These are phyloP conservation scores for Xylariaceae sp. DNA, from an alignment of 2,329 filamentous ascomycete genomes.

Conservation along the genomic window DNA sequence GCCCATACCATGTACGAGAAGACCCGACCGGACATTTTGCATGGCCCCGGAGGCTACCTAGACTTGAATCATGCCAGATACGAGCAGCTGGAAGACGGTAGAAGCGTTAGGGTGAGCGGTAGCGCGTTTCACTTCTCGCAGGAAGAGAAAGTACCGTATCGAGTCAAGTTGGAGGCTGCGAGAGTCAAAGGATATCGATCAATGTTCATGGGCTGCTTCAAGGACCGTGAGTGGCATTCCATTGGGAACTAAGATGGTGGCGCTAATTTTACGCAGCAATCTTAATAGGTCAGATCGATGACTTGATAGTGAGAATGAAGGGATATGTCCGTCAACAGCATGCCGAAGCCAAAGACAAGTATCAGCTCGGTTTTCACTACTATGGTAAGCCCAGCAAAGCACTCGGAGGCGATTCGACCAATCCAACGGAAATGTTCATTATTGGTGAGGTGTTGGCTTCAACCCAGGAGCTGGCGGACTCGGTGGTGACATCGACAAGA, in stretches of 20 bases:
- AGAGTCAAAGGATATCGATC: slow-evolving; percentile 37
- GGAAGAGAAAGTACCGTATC: slow-evolving; percentile 30
- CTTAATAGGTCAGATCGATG: slow-evolving; percentile 36
- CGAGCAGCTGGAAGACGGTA: slow-evolving; percentile 34
- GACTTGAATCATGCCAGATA: slow-evolving; percentile 37
- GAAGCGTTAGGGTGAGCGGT: slow-evolving; percentile 36
- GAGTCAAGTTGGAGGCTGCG: slow-evolving; percentile 46
- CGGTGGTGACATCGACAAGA: slow-evolving; percentile 36
- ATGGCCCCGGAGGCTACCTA: slow-evolving; percentile 45
- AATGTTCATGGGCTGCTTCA: slow-evolving; percentile 41
- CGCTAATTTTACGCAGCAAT: slow-evolving; percentile 28
- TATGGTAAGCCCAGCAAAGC: slow-evolving; percentile 37
- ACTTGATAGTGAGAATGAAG: slow-evolving; percentile 29
- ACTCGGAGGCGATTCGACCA: not conserved
- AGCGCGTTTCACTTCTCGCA: slow-evolving; percentile 31
- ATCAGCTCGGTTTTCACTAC: slow-evolving; percentile 38
- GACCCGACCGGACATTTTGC: slow-evolving; percentile 43
- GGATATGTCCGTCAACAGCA: slow-evolving; percentile 20
- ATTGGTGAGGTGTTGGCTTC: slow-evolving; percentile 42
- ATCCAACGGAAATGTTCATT: slow-evolving; percentile 37
- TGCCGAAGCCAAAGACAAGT: slow-evolving; percentile 17
- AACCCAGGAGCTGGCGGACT: slow-evolving; percentile 40
- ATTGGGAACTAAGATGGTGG: not conserved
- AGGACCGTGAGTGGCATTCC: slow-evolving; percentile 31
- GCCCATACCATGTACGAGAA: slow-evolving; percentile 54